Evolutionary conservation across 140 eudicot genomes (phyloP).

Genomic region (Cichorium intybus): DNA sequence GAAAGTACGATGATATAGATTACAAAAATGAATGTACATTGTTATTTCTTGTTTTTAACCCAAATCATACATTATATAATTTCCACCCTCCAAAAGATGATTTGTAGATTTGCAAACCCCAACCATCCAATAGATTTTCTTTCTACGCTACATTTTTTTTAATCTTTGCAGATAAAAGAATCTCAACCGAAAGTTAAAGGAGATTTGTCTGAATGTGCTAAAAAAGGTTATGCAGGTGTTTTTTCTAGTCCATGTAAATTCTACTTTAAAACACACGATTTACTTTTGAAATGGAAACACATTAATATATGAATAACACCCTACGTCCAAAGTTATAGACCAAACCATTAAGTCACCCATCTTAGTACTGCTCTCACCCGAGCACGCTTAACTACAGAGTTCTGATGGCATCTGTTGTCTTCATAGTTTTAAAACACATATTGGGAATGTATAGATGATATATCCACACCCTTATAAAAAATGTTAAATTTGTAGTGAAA

Average conservation of each 20-base stretch:
- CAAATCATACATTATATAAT: neutral
- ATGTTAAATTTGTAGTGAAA: conserved; percentile 50
- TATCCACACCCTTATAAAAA: neutral
- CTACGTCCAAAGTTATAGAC: neutral
- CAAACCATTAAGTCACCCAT: neutral
- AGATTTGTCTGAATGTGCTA: conserved; percentile 90
- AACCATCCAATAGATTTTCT: neutral
- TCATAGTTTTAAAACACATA: neutral
- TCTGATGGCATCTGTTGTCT: neutral
- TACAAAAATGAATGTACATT: neutral
- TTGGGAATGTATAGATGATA: neutral
- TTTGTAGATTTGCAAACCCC: neutral
- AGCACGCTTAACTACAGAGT: neutral
- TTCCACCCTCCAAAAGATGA: neutral
- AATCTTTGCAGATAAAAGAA: conserved; percentile 42
- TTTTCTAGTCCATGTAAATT: neutral
- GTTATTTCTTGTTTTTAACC: neutral
- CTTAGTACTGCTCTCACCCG: neutral
- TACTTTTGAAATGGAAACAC: neutral
- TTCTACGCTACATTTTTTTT: neutral
- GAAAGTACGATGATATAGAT: neutral
- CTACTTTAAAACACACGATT: neutral
- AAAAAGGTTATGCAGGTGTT: conserved; percentile 85
- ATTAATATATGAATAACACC: neutral
- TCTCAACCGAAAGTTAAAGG: conserved; percentile 61